These are phyloP conservation scores for Nicotiana benthamiana DNA, from an alignment of 257 asterid genomes.

Conservation along the genomic window DNA sequence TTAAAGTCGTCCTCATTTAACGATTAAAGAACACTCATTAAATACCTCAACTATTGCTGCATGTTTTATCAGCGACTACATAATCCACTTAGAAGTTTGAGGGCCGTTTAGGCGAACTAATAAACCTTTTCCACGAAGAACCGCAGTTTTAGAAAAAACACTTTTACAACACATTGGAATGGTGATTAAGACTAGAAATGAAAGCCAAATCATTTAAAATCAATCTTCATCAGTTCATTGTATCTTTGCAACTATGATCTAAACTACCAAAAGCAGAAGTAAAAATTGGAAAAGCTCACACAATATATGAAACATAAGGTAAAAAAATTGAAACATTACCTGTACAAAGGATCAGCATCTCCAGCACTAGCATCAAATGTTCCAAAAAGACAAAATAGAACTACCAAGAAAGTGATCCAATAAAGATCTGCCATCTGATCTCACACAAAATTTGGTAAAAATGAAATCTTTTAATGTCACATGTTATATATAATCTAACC, in stretches of 20 bases:
- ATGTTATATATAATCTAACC: neutral
- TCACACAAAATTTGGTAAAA: neutral
- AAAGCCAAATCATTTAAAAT: neutral
- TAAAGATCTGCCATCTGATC: slow-evolving; percentile 19
- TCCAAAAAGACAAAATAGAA: slow-evolving; percentile 22
- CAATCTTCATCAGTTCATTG: neutral
- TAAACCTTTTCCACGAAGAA: neutral
- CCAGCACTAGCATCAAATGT: slow-evolving; percentile 36
- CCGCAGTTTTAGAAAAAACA: neutral
- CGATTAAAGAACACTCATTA: neutral
- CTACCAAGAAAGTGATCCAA: slow-evolving; percentile 15
- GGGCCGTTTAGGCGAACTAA: neutral
- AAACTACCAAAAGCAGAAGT: neutral
- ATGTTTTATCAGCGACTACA: neutral
- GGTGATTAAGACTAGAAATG: neutral
- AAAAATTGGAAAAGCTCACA: neutral
- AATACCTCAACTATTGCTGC: neutral
- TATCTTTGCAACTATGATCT: too few relatives aligned
- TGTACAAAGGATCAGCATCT: slow-evolving; percentile 33
- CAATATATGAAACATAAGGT: neutral
- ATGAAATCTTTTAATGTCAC: neutral
- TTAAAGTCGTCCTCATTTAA: neutral
- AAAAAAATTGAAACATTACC: slow-evolving; percentile 2
- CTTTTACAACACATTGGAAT: neutral
- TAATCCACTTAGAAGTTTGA: neutral